Conservation (phyloP, 805 yeast genomes). For the Saccharomycopsis fibuligera region DNA sequence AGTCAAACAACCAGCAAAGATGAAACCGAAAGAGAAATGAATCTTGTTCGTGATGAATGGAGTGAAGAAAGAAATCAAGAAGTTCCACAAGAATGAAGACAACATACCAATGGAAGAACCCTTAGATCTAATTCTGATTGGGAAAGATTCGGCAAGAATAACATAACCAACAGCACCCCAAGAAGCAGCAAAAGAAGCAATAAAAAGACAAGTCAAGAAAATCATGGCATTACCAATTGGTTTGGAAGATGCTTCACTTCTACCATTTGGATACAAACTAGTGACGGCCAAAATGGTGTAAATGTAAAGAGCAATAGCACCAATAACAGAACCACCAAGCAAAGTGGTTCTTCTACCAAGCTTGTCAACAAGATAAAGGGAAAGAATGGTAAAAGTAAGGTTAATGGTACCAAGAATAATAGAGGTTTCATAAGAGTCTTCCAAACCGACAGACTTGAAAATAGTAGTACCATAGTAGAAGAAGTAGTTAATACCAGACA, state of each 20-base stretch:
- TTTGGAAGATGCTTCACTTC: conserved; percentile 36
- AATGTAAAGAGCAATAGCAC: conserved; percentile 15
- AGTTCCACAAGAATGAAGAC: conserved; percentile 56
- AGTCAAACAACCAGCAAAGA: conserved; percentile 48
- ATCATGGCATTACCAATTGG: conserved; percentile 61
- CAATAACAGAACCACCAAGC: conserved; percentile 40
- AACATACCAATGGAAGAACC: conserved; percentile 56
- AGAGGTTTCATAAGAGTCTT: conserved; percentile 54
- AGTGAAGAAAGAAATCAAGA: conserved; percentile 59
- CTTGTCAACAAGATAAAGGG: conserved; percentile 46
- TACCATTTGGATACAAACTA: conserved; percentile 23
- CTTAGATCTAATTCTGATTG: conserved; percentile 56
- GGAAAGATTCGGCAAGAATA: conserved; percentile 62
- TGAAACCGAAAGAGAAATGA: conserved; percentile 32
- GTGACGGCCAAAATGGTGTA: conserved; percentile 54
- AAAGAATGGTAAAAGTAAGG: conserved; percentile 47
- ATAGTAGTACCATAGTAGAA: conserved; percentile 62
- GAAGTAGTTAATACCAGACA: conserved; percentile 60
- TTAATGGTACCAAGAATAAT: conserved; percentile 52
- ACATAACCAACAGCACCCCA: conserved; percentile 71
- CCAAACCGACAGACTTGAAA: conserved; percentile 51
- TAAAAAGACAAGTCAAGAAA: conserved; percentile 56
- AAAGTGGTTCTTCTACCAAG: conserved; percentile 46
- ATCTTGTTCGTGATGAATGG: conserved; percentile 51
- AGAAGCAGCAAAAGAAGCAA: conserved; percentile 64